Base-by-base conservation (phyloP, 305 asterid species). In the Andrographis paniculata region DNA sequence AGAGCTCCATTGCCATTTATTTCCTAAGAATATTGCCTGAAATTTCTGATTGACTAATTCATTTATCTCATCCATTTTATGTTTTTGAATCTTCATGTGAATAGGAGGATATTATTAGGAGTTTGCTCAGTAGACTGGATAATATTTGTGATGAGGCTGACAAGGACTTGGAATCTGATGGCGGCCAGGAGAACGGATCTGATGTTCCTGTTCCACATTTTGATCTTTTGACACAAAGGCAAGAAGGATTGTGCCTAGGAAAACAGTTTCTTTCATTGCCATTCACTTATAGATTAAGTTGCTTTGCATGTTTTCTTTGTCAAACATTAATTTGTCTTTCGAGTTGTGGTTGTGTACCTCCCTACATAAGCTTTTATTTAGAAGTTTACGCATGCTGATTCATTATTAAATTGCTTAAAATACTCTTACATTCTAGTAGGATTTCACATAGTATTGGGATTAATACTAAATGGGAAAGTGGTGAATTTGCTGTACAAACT, bases 41-140 rank as follows among this genome's bases (percentile, higher is more conserved):
- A 42, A 53, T 53, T 36, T 35, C 44, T 49, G 53, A 36, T 40
- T 35, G 24, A 36, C 40, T 24, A 22, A 20, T 48, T 52, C 17
- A 20, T 43, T 60, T 43, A 44, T 31, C 65, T 42, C 52, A 41
- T 52, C 50, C 36, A 30, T 52, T 18, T 54, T 37, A 15, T 65
- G 59, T 61, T 67, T 60, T 42, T 55, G 47, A 49, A 31, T 66
- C 42, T 58, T 70, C 35, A 50, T 62, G 45, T 68, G 63, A 55
- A 59, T 50, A 92, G 99, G 96, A 75, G 61, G 99, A 92, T 72
- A 79, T 92, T 53, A 72, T 77, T 53, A 56, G 61, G 77, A 92
- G 99, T 63, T 67, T 92, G 73, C 78, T 52, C 42, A 84, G 95
- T 68, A 84, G 99, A 69, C 68, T 92, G 68, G 97, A 84, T 53